phyloP scores from a whole-genome alignment of 1,139 yeast genomes.

The Blastobotrys arbuscula region DNA sequence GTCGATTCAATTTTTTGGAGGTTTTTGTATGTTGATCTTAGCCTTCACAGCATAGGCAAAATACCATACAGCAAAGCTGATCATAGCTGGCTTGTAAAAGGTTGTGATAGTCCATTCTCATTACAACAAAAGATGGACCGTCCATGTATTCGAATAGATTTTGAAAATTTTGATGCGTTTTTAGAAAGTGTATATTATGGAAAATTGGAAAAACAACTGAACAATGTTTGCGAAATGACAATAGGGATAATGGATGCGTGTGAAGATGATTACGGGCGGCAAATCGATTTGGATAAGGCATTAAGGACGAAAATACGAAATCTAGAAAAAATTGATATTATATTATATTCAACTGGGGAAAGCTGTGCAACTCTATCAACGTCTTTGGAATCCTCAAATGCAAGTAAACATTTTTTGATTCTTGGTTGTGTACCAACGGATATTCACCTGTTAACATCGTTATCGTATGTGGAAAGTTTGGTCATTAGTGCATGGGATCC shows the following conservation, averaged over 20 bases:
- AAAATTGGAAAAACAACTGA: background rate
- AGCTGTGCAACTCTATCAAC: background rate
- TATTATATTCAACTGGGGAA: background rate
- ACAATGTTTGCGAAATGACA: background rate
- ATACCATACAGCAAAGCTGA: conserved; percentile 1
- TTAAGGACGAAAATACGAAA: background rate
- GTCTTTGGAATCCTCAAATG: background rate
- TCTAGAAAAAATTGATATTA: background rate
- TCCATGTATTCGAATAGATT: background rate
- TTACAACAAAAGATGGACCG: background rate
- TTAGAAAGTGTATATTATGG: background rate
- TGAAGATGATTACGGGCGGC: background rate
- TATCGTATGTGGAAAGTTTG: background rate
- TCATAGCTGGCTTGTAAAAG: conserved; percentile 7
- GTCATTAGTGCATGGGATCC: conserved; percentile 2
- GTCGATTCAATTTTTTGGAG: background rate
- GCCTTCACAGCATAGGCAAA: background rate
- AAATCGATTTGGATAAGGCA: background rate
- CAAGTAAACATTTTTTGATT: background rate
- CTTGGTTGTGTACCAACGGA: background rate
- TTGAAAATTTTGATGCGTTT: background rate
- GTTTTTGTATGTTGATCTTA: background rate
- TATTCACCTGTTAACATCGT: background rate
- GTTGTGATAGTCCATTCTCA: conserved; percentile 5
- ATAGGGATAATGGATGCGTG: background rate